These are phyloP conservation scores for Syncephalastrum racemosum DNA, from an alignment of 371 early-diverging fungal species.

Conservation along the genomic window DNA sequence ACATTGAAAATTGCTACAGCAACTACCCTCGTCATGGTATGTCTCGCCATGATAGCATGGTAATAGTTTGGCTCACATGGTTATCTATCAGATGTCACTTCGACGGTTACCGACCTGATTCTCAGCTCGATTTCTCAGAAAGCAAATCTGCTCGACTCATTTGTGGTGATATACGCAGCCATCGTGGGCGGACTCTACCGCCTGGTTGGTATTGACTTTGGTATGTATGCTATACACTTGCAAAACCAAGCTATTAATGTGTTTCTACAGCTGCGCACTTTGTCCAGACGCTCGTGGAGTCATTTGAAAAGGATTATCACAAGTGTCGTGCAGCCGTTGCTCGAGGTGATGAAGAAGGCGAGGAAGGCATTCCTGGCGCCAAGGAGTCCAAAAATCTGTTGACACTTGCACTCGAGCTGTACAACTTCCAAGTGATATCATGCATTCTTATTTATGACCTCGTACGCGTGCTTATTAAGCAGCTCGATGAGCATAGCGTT, in stretches of 20 bases:
- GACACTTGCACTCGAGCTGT: constrained; percentile 77
- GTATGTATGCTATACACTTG: constrained; percentile 28
- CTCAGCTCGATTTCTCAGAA: constrained; percentile 76
- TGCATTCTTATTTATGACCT: constrained; percentile 87
- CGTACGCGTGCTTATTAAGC: constrained; percentile 64
- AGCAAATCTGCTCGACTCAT: constrained; percentile 84
- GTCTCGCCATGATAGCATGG: neutral
- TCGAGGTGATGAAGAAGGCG: constrained; percentile 38
- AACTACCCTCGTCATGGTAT: constrained; percentile 81
- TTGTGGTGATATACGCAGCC: constrained; percentile 85
- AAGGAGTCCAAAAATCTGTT: constrained; percentile 80
- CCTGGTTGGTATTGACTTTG: constrained; percentile 84
- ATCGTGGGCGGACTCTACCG: constrained; percentile 81
- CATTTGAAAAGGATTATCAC: constrained; percentile 62
- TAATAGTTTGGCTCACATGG: neutral
- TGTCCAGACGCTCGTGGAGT: constrained; percentile 82
- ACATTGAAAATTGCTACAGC: constrained; percentile 79
- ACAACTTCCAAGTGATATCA: constrained; percentile 88
- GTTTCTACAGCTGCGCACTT: constrained; percentile 73
- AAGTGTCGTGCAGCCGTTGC: constrained; percentile 28
- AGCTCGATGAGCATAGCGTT: constrained; percentile 79
- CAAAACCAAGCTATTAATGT: neutral
- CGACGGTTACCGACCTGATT: constrained; percentile 77
- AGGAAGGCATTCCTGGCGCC: constrained; percentile 48
- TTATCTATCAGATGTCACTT: constrained; percentile 69